Evolutionary conservation across 2,329 filamentous ascomycete species (phyloP).

Genomic region (Botrytis sinoallii): DNA sequence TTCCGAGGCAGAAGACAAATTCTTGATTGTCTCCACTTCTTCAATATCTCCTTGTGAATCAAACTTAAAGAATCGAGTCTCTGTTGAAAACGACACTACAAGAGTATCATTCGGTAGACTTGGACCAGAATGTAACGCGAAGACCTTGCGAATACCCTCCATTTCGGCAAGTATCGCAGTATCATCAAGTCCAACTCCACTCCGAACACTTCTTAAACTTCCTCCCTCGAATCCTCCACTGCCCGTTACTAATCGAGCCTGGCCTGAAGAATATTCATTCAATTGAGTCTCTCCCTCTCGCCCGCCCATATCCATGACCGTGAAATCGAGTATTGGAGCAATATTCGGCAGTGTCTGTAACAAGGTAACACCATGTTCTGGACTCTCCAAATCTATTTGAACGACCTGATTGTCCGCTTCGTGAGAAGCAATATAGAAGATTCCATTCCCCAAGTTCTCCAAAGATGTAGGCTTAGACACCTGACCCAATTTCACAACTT

Average conservation of each 20-base stretch:
- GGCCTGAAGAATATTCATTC: slow-evolving; percentile 91
- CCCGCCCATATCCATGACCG: slow-evolving; percentile 93
- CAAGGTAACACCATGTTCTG: slow-evolving; percentile 50
- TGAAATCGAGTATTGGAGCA: slow-evolving; percentile 88
- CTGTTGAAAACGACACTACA: slow-evolving; percentile 75
- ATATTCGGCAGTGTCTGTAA: slow-evolving; percentile 80
- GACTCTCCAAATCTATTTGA: slow-evolving; percentile 51
- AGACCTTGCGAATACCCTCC: slow-evolving; percentile 68
- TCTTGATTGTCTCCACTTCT: slow-evolving; percentile 74
- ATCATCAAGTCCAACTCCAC: slow-evolving; percentile 89
- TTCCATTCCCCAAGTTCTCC: slow-evolving; percentile 70
- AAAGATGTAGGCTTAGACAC: slow-evolving; percentile 76
- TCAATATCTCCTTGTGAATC: slow-evolving; percentile 73
- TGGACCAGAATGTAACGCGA: slow-evolving; percentile 58
- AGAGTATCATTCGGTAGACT: slow-evolving; percentile 62
- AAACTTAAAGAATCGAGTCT: slow-evolving; percentile 82
- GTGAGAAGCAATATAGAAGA: slow-evolving; percentile 86
- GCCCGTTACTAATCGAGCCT: slow-evolving; percentile 88
- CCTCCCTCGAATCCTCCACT: slow-evolving; percentile 90
- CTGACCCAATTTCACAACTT: slow-evolving; percentile 59
- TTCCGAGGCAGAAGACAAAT: slow-evolving; percentile 64
- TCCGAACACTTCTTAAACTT: slow-evolving; percentile 83
- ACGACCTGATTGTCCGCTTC: slow-evolving; percentile 89
- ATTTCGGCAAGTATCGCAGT: slow-evolving; percentile 79
- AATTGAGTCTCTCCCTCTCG: slow-evolving; percentile 73